Conservation (phyloP, 805 yeast genomes). For the Pichia scutulata region DNA sequence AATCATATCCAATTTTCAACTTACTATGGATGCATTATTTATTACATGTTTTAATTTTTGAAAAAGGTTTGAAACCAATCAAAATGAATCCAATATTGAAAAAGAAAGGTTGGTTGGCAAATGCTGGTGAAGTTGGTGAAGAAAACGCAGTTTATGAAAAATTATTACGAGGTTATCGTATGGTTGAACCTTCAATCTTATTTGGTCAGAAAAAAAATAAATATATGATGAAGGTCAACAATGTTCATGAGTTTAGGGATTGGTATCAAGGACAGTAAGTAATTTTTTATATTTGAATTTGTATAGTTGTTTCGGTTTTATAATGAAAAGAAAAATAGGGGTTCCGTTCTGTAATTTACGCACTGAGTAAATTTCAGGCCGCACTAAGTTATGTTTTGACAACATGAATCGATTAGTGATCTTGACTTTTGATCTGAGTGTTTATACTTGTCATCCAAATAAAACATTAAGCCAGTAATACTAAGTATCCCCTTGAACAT, state of each 20-base stretch:
- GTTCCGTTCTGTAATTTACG: neutral
- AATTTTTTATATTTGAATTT: neutral
- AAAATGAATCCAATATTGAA: slow-evolving; percentile 22
- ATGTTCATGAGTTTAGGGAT: slow-evolving; percentile 13
- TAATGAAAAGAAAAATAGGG: no score
- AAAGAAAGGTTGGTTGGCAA: slow-evolving; percentile 13
- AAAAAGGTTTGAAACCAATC: slow-evolving; percentile 28
- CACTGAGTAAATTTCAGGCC: neutral
- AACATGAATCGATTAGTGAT: neutral
- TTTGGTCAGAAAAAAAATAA: slow-evolving; percentile 15
- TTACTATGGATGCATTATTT: slow-evolving; percentile 59
- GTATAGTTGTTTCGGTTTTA: no score
- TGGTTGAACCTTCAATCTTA: slow-evolving; percentile 28
- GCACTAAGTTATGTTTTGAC: neutral
- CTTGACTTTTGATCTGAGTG: neutral
- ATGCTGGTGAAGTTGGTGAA: slow-evolving; percentile 14
- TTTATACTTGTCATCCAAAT: neutral
- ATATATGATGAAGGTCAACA: slow-evolving; percentile 13
- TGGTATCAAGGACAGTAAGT: slow-evolving; percentile 5
- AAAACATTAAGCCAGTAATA: neutral
- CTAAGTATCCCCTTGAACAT: neutral
- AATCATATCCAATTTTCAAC: slow-evolving; percentile 42
- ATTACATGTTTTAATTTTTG: slow-evolving; percentile 39
- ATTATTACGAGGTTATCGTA: slow-evolving; percentile 24
- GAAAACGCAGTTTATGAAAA: slow-evolving; percentile 22